These are phyloP conservation scores for Nymphaea thermarum DNA, from an alignment of 164 flowering plant genomes.

Conservation along the genomic window DNA sequence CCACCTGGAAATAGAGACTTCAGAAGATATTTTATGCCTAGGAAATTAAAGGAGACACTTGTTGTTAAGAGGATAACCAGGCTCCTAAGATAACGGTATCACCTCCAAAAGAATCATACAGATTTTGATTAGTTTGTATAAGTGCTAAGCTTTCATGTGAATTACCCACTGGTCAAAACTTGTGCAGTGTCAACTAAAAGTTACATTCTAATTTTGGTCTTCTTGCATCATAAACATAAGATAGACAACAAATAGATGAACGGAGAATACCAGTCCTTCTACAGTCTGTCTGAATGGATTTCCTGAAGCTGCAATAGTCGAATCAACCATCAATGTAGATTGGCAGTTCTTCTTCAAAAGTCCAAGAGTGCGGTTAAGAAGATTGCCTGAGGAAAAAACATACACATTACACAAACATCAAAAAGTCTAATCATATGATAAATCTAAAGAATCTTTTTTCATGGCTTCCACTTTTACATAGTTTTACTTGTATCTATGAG, in stretches of 20 bases:
- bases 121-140: background rate
- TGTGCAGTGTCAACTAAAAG: too few relatives aligned
- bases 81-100: background rate
- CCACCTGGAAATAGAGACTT: constrained; percentile 32
- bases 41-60: background rate
- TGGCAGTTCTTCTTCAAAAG: constrained; percentile 85
- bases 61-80: background rate
- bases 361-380: constrained; percentile 95
- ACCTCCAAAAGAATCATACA: background rate
- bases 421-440: too few relatives aligned
- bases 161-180: too few relatives aligned
- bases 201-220: background rate
- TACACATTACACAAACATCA: too few relatives aligned
- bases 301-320: constrained; percentile 70
- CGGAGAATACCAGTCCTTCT: constrained; percentile 49
- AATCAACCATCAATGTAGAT: constrained; percentile 72
- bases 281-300: constrained; percentile 52
- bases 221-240: background rate
- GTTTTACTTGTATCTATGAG: too few relatives aligned
- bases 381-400: constrained; percentile 62
- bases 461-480: too few relatives aligned
- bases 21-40: background rate
- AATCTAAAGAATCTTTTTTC: too few relatives aligned
- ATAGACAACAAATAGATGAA: background rate
- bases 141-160: too few relatives aligned